Evolutionary conservation across 192 early-diverging fungal species (phyloP), one percentile per base, ranked within the genome.

Genomic region (Pilaira anomala): DNA sequence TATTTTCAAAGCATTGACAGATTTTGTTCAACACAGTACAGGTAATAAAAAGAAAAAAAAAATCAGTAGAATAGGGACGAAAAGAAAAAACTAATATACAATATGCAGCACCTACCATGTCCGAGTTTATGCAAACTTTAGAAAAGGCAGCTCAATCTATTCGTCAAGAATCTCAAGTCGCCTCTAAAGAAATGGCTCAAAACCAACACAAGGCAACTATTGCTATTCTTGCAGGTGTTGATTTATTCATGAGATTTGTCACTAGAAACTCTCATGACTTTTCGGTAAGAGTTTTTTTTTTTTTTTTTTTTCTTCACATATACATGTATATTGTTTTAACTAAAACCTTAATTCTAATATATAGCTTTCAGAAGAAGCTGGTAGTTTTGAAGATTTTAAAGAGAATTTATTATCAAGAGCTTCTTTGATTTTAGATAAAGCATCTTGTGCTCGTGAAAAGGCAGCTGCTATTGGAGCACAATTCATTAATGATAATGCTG

Each of bases 211-310:
- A 85, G 64, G 87, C 88, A 45, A 79, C 88, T 12, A 91, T 94
- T 63, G 88, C 94, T 1, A 80, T 91, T 40, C 86, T 89, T 7
- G 96, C 94, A 42, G 96, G 96, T 30, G 88, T 87, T 60, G 91
- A 94, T 62, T 76, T 93, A 16, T 95, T 97, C 62, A 70, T 91
- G 66, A 80, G 85, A 21, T 88, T 85, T 65, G 82, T 86, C 9
- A 76, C 81, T 3, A 76, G 88, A 48, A 80, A 81, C 25, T 80
- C 80, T 4, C 75, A 77, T 48, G 85, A 88, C 63, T 80, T 83
- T 18, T 75, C 85, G n/a, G 86, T 82, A 72, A 55, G 71, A 60
- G 19, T 30, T 9, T 9, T 9, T 36, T 36, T 36, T 36, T 36
- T 36, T 36, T 36, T 36, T 36, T 1, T 36, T 36, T 1, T 36